Evolutionary conservation across 768 basidiomycete species (phyloP).

Genomic region (Gloeopeniophorella convolvens): DNA sequence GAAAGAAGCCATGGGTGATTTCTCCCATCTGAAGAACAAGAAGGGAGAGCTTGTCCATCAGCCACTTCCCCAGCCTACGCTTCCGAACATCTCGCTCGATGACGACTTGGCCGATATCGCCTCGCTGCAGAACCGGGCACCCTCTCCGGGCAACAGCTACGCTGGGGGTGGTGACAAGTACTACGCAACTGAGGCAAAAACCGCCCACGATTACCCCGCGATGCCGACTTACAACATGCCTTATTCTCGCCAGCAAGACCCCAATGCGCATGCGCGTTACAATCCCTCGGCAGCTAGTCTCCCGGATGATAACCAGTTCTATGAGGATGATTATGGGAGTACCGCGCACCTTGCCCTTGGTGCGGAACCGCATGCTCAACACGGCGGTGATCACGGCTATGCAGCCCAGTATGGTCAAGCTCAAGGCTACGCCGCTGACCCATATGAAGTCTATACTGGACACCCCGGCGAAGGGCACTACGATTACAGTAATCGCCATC

Average conservation of each 20-base stretch:
- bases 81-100: conserved; percentile 86
- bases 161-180: conserved; percentile 39
- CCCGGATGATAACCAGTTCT: conserved; percentile 43
- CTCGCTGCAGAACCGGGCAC: conserved; percentile 51
- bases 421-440: conserved; percentile 33
- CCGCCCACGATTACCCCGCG: conserved; percentile 48
- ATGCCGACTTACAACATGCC: conserved; percentile 71
- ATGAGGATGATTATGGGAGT: conserved; percentile 69
- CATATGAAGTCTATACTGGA: conserved; percentile 43
- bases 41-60: conserved; percentile 79
- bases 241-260: conserved; percentile 49
- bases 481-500: conserved; percentile 1
- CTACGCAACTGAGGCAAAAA: conserved; percentile 45
- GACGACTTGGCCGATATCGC: conserved; percentile 58
- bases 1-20: conserved; percentile 90
- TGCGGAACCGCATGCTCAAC: conserved; percentile 54
- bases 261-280: conserved; percentile 47
- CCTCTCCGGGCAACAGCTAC: conserved; percentile 45
- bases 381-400: conserved; percentile 20
- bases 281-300: conserved; percentile 54
- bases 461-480: neutral
- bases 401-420: neutral
- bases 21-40: conserved; percentile 87
- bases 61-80: conserved; percentile 86
- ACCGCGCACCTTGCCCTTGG: conserved; percentile 49